These are phyloP conservation scores for Cutaneotrichosporon cutaneum DNA, from an alignment of 1,284 basidiomycete species.

Conservation along the genomic window DNA sequence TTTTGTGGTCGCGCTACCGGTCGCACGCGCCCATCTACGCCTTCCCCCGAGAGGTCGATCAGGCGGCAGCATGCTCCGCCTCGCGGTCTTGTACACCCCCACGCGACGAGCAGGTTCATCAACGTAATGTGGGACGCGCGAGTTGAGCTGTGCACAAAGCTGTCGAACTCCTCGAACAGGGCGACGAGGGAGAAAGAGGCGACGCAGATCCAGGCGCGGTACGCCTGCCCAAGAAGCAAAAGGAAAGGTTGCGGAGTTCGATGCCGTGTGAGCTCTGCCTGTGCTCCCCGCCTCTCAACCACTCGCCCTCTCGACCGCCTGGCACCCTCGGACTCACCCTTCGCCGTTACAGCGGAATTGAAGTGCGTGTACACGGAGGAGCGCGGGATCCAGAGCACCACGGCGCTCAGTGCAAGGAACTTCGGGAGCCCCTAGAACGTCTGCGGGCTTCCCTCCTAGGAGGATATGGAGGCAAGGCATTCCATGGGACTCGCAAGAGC, in stretches of 20 bases:
- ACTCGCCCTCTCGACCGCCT: too few species aligned
- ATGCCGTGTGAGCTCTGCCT: slow-evolving; percentile 47
- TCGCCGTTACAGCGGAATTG: slow-evolving; percentile 66
- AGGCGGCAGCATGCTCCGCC: slow-evolving; percentile 38
- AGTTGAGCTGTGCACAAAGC: slow-evolving; percentile 18
- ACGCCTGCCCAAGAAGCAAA: slow-evolving; percentile 56
- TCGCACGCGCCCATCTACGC: slow-evolving; percentile 9
- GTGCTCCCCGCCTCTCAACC: too few species aligned
- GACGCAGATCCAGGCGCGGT: slow-evolving; percentile 20
- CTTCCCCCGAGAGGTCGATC: slow-evolving; percentile 66
- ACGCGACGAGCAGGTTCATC: slow-evolving; percentile 18
- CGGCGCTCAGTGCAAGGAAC: slow-evolving; percentile 54
- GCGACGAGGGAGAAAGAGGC: slow-evolving; percentile 18
- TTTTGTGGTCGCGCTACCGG: background rate
- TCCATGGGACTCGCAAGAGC: slow-evolving; percentile 68
- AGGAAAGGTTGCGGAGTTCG: slow-evolving; percentile 62
- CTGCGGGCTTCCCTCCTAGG: slow-evolving; percentile 60
- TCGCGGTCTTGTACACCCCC: slow-evolving; percentile 17
- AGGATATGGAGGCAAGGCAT: slow-evolving; percentile 57
- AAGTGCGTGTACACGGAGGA: slow-evolving; percentile 71
- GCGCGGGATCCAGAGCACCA: slow-evolving; percentile 79
- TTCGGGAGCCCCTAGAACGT: slow-evolving; percentile 74
- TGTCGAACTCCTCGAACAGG: slow-evolving; percentile 19
- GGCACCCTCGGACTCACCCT: slow-evolving; percentile 57
- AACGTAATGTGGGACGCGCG: slow-evolving; percentile 27